Conservation (phyloP, 2,329 filamentous ascomycete species). For the Alternaria ventricosa region DNA sequence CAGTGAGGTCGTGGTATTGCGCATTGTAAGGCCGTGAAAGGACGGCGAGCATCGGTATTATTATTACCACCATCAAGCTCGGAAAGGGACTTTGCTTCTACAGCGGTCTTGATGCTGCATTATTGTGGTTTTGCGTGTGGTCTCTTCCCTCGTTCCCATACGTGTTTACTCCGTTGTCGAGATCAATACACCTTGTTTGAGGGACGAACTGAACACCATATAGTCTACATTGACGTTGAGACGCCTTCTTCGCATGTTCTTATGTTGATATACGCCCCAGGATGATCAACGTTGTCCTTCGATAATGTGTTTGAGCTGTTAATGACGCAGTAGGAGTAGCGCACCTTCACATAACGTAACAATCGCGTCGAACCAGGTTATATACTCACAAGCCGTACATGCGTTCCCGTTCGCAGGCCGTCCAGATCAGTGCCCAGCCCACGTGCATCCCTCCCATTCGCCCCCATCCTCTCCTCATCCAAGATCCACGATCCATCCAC, state of each 20-base stretch:
- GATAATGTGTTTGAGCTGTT: background rate
- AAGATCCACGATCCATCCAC: background rate
- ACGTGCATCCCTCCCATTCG: background rate
- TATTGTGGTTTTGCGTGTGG: background rate
- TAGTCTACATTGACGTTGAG: background rate
- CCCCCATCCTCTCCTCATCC: background rate
- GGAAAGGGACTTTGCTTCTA: background rate
- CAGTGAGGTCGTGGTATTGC: background rate
- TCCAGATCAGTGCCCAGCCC: background rate
- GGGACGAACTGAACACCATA: background rate
- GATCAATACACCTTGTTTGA: background rate
- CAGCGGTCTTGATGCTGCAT: background rate
- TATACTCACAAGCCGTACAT: background rate
- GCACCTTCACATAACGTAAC: background rate
- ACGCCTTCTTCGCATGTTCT: background rate
- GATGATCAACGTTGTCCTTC: background rate
- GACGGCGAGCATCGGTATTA: background rate
- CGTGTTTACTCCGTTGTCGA: background rate
- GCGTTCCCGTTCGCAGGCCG: background rate
- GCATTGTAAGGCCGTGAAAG: background rate
- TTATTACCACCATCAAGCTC: background rate
- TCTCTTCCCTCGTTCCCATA: background rate
- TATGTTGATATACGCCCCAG: background rate
- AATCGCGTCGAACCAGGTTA: background rate
- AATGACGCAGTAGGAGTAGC: background rate